Conservation (phyloP, 495 filamentous ascomycete species). For the Hypoxylon cercidicola region DNA sequence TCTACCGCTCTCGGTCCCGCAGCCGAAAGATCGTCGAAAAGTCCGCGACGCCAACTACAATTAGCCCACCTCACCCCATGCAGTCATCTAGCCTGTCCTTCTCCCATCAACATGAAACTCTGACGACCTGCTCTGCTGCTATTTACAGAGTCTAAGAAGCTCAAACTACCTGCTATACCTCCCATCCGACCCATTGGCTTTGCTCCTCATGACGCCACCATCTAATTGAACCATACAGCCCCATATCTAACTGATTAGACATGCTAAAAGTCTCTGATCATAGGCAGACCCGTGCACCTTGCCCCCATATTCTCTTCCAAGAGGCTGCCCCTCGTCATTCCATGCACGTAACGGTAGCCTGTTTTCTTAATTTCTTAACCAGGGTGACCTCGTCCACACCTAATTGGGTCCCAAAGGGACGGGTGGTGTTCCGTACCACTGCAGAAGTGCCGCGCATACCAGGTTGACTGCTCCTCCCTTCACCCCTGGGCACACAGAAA, state of each 20-base stretch:
- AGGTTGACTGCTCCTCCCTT: not conserved
- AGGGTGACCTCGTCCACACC: not conserved
- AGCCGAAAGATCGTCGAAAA: not conserved
- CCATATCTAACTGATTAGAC: slow-evolving; percentile 18
- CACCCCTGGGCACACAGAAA: not conserved
- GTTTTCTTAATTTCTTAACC: slow-evolving; percentile 1
- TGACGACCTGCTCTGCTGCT: slow-evolving; percentile 18
- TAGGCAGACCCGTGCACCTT: slow-evolving; percentile 37
- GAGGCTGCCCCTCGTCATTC: slow-evolving; percentile 7
- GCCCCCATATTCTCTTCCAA: slow-evolving; percentile 28
- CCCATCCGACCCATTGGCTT: slow-evolving; percentile 16
- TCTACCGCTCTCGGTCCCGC: slow-evolving; percentile 1
- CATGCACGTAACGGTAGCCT: slow-evolving; percentile 2
- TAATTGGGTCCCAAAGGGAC: not conserved
- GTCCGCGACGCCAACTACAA: not conserved
- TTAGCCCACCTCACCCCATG: slow-evolving; percentile 7
- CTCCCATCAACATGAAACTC: slow-evolving; percentile 35
- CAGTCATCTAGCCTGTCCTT: too few relatives aligned
- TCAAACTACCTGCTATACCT: slow-evolving; percentile 14
- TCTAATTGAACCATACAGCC: slow-evolving; percentile 24
- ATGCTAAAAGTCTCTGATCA: not conserved
- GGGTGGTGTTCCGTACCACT: slow-evolving; percentile 14
- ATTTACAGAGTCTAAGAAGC: slow-evolving; percentile 28
- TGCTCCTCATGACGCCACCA: slow-evolving; percentile 16
- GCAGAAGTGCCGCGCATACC: not conserved